Evolutionary conservation across 129 eudicot species (phyloP), one percentile per base, ranked within the genome.

Genomic region (Apium graveolens): DNA sequence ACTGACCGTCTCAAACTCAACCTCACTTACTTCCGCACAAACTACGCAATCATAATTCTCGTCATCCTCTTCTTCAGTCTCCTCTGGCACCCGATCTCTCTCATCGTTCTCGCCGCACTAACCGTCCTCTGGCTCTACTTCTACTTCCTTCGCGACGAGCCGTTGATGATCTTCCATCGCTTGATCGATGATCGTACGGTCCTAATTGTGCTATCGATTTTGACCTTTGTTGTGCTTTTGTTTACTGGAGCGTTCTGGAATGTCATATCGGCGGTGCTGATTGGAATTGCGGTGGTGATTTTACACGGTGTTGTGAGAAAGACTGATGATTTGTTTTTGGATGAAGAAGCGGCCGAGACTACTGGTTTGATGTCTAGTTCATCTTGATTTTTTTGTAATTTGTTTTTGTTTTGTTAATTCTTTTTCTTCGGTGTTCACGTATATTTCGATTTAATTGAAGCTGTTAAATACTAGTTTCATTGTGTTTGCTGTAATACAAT

Each of bases 131-230:
- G 97, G 96, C 62, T 88, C 79, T 90, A 85, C 77, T 88, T 92
- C 24, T 92, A 89, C 83, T 92, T 92, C 76, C 92, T 92, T 42
- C 92, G 97, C 5, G 91, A 92, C 71, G 89, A 86, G 68, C 87
- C 96, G 49, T 62, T 92, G 39, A 41, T 80, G 71, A 49, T 92
- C 39, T 73, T 84, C 3, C 80, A 86, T 74, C 91, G 87, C 49
- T 42, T 53, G 57, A 85, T 90, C 7, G 83, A 63, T 7, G 96
- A 88, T 51, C 83, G 83, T 17, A 78, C 76, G 62, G 86, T 92
- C 2, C 79, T 88, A 63, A 41, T 71, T 16, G 73, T 80, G 5
- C 70, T 92, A 35, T 83, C 87, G 13, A 76, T 83, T 3, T 14
- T 79, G 0, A 92, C 96, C 24, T 20, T 88, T 10, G 80, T 63